phyloP scores from a whole-genome alignment of 1,284 basidiomycete species.

The Pulveroboletus sp. region DNA sequence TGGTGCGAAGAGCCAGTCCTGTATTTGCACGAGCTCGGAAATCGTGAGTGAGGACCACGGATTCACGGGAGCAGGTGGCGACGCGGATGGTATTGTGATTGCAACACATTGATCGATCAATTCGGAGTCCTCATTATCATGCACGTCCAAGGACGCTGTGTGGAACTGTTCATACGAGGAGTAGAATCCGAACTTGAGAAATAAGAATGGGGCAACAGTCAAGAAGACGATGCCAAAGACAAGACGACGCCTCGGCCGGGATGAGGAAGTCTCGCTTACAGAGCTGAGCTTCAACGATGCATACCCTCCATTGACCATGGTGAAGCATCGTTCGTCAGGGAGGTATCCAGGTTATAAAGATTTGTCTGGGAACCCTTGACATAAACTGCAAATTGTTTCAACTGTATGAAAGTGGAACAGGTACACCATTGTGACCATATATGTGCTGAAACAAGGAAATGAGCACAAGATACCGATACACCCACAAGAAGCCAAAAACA shows the following conservation, averaged over 20 bases:
- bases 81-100: conserved; percentile 36
- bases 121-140: conserved; percentile 3
- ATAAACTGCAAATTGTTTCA: background rate
- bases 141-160: background rate
- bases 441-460: too few relatives aligned
- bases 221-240: conserved; percentile 17
- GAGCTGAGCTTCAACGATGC: conserved; percentile 16
- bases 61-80: conserved; percentile 46
- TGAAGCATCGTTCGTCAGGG: background rate
- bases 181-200: conserved; percentile 6
- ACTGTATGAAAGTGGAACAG: too few relatives aligned
- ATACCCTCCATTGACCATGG: conserved; percentile 26
- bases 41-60: conserved; percentile 50
- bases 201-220: conserved; percentile 10
- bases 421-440: too few relatives aligned
- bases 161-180: conserved; percentile 1
- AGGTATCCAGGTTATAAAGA: too few relatives aligned
- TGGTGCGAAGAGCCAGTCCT: conserved; percentile 48
- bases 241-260: conserved; percentile 14
- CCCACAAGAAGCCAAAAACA: too few relatives aligned
- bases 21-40: conserved; percentile 46
- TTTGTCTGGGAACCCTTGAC: background rate
- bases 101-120: conserved; percentile 39
- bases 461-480: too few relatives aligned
- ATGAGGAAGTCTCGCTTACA: background rate